Conservation (phyloP, 345 rosid species). For the Isatis tinctoria region DNA sequence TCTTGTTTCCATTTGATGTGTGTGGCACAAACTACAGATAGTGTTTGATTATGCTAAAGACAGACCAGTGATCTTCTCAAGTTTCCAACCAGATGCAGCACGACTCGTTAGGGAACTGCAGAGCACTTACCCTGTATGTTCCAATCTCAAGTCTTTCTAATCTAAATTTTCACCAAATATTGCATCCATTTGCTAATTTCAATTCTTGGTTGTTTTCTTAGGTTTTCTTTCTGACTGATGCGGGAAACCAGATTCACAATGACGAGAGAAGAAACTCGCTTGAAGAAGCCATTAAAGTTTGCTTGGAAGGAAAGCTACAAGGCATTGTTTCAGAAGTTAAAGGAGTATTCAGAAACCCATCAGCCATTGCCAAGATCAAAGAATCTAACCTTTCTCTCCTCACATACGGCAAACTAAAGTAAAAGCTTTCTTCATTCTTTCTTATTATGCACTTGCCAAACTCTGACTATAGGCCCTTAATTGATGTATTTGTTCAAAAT, state of each 20-base stretch:
- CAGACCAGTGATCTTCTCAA: constrained; percentile 78
- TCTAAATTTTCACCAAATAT: neutral
- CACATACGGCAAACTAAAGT: constrained; percentile 84
- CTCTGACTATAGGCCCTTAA: neutral
- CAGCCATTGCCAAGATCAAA: constrained; percentile 67
- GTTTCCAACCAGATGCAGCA: constrained; percentile 94
- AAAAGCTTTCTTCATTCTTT: constrained; percentile 18
- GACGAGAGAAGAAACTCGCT: constrained; percentile 77
- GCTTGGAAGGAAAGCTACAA: constrained; percentile 69
- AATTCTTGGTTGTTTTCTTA: constrained; percentile 1
- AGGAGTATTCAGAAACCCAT: constrained; percentile 74
- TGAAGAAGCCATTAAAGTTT: constrained; percentile 78
- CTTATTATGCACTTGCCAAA: neutral
- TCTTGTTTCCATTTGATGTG: neutral
- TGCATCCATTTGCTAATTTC: neutral
- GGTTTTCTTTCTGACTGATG: constrained; percentile 84
- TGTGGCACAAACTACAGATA: constrained; percentile 37
- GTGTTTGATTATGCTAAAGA: constrained; percentile 52
- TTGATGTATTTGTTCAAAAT: neutral
- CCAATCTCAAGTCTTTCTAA: neutral
- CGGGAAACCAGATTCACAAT: constrained; percentile 49
- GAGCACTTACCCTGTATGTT: constrained; percentile 67
- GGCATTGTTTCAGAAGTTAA: constrained; percentile 86
- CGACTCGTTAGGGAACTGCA: constrained; percentile 63
- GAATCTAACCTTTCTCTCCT: constrained; percentile 76